Evolutionary conservation across 176 grass and related monocot species (phyloP), one percentile per base, ranked within the genome.

Genomic region (Lolium perenne): DNA sequence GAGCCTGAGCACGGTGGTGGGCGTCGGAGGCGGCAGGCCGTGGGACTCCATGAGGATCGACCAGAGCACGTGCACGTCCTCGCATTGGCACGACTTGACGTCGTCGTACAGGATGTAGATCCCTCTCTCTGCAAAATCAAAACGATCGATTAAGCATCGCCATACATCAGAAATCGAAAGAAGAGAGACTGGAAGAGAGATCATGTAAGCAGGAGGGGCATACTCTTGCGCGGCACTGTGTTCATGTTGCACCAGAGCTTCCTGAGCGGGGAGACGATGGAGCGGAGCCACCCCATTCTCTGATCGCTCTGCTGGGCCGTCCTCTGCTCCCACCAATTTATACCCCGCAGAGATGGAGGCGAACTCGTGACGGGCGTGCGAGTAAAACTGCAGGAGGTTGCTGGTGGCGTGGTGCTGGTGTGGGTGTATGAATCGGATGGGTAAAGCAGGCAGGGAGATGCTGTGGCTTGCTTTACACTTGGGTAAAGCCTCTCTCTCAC

Each of bases 1-100:
- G 4, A 85, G 61, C 76, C 70, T 5, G 50, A 82, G 29, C 58
- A 56, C 38, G 15, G 74, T 14, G 49, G 29, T 45, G 43, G 88
- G 77, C n/a, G 88, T 64, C 0, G 88, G 88, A 1, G 88, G 79
- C 64, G 80, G 84, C 84, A 87, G 89, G 84, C 89, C 89, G 80
- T 82, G 78, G 77, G 91, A 82, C 82, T 90, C 73, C 2, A 86
- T 67, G 29, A 91, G 82, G 72, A 93, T 93, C 0, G 92, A 88
- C 92, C 92, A 93, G 16, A 93, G 82, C 57, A 91, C 85, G 66
- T 91, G 88, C 92, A 93, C 88, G 79, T 93, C 92, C 80, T 93
- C 92, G 92, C 79, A 90, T n/a, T 87, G 88, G 86, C 88, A 93
- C 41, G 86, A 90, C 92, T 88, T 93, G 32, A 93, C 92, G 53